Evolutionary conservation across 306 rosid species (phyloP).

Genomic region (Sindora glabra): DNA sequence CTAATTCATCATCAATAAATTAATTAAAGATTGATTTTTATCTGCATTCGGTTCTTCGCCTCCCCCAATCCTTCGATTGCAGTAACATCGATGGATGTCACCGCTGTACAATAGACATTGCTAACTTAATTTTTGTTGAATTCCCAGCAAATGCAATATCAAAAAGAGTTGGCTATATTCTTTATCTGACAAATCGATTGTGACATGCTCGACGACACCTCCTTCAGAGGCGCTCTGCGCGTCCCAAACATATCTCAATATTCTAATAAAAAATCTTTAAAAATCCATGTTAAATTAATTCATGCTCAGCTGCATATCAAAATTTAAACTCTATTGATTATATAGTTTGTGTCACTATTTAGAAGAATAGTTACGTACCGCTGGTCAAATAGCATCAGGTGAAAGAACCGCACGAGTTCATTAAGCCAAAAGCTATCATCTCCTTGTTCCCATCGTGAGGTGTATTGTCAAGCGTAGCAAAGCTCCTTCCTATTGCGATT

Average conservation of each 20-base stretch:
- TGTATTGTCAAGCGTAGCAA: conserved; percentile 49
- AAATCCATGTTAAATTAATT: neutral
- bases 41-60: conserved; percentile 37
- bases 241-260: conserved; percentile 60
- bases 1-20: neutral
- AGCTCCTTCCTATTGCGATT: conserved; percentile 91
- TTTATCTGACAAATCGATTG: conserved; percentile 71
- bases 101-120: conserved; percentile 33
- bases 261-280: conserved; percentile 29
- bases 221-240: conserved; percentile 32
- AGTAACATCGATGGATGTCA: conserved; percentile 65
- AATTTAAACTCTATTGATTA: no score
- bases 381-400: no score
- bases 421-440: no score
- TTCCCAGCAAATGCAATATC: no score
- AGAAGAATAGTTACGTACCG: no score
- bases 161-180: neutral
- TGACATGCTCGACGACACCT: conserved; percentile 31
- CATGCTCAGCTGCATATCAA: neutral
- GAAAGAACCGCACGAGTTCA: no score
- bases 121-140: neutral
- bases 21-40: conserved; percentile 8
- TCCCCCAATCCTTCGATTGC: conserved; percentile 65
- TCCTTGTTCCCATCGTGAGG: conserved; percentile 92
- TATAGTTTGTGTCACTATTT: no score